Evolutionary conservation across 768 basidiomycete species (phyloP).

Genomic region (Tephrocybe rancida): DNA sequence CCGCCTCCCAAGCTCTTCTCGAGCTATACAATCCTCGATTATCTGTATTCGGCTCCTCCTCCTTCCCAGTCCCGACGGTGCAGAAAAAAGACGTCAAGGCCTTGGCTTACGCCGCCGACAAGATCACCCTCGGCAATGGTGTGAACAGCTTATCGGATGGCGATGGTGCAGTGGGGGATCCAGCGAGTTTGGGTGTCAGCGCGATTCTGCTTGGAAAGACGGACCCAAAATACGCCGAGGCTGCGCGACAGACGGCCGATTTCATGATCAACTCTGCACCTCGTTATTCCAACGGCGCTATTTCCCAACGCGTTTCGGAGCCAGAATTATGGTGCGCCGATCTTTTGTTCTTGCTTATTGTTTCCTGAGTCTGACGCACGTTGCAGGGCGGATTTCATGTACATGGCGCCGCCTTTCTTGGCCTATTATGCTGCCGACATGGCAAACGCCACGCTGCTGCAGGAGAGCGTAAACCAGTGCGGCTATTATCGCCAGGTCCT

Average conservation of each 20-base stretch:
- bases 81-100: slow-evolving; percentile 24
- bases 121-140: slow-evolving; percentile 36
- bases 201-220: slow-evolving; percentile 44
- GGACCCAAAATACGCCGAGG: slow-evolving; percentile 29
- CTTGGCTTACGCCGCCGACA: slow-evolving; percentile 39
- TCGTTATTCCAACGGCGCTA: slow-evolving; percentile 44
- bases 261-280: slow-evolving; percentile 38
- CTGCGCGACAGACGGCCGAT: slow-evolving; percentile 32
- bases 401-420: slow-evolving; percentile 54
- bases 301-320: slow-evolving; percentile 41
- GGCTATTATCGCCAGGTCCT: slow-evolving; percentile 39
- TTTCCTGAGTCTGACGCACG: not conserved
- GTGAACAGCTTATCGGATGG: slow-evolving; percentile 36
- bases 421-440: slow-evolving; percentile 47
- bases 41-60: slow-evolving; percentile 38
- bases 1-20: slow-evolving; percentile 41
- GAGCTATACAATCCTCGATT: slow-evolving; percentile 42
- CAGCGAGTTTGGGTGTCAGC: slow-evolving; percentile 49
- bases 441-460: slow-evolving; percentile 35
- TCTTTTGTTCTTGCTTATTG: not conserved
- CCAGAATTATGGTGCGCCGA: slow-evolving; percentile 44
- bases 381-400: slow-evolving; percentile 51
- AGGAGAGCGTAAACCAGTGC: slow-evolving; percentile 39
- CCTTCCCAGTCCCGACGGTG: slow-evolving; percentile 35
- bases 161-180: slow-evolving; percentile 46